A percentile compares a stretch with the other conserved stretches of the same genome.
Evolutionary conservation across 805 yeast species (phyloP).

Genomic region (Metschnikowia noctiluminum): DNA sequence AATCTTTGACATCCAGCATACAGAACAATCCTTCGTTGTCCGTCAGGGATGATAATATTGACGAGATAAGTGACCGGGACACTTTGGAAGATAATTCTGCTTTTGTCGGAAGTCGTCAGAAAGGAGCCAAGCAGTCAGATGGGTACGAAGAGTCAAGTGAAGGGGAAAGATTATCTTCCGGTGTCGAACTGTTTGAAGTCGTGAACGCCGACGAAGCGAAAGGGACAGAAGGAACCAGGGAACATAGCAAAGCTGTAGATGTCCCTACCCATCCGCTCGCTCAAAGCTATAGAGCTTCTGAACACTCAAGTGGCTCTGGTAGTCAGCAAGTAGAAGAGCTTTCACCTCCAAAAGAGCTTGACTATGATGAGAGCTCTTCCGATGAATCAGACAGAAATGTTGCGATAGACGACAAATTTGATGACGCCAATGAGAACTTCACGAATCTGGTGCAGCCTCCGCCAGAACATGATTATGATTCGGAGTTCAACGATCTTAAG

Average conservation of each 20-base stretch:
- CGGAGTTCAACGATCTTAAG: constrained; percentile 36
- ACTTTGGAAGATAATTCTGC: constrained; percentile 25
- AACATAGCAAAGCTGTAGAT: not conserved
- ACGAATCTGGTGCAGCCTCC: constrained; percentile 10
- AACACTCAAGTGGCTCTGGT: constrained; percentile 6
- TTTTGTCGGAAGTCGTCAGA: constrained; percentile 7
- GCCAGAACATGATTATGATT: constrained; percentile 29
- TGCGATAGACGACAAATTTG: constrained; percentile 24
- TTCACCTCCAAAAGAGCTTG: constrained; percentile 59
- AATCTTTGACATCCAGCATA: constrained; percentile 84
- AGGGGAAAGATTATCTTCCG: constrained; percentile 41
- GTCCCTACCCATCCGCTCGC: constrained; percentile 9
- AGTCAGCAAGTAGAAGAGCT: constrained; percentile 41
- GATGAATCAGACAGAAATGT: constrained; percentile 30
- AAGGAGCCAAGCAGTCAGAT: constrained; percentile 11
- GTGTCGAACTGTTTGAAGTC: constrained; percentile 52
- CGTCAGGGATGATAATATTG: constrained; percentile 69
- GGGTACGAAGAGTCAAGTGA: constrained; percentile 27
- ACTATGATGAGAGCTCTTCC: constrained; percentile 51
- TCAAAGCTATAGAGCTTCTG: constrained; percentile 10
- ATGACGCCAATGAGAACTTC: constrained; percentile 31
- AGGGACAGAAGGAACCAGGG: constrained; percentile 13
- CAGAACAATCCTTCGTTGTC: constrained; percentile 90
- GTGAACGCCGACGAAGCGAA: constrained; percentile 50
- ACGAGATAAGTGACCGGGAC: constrained; percentile 42